phyloP scores from a whole-genome alignment of 208 protist species.

The Acanthamoeba castellanii region DNA sequence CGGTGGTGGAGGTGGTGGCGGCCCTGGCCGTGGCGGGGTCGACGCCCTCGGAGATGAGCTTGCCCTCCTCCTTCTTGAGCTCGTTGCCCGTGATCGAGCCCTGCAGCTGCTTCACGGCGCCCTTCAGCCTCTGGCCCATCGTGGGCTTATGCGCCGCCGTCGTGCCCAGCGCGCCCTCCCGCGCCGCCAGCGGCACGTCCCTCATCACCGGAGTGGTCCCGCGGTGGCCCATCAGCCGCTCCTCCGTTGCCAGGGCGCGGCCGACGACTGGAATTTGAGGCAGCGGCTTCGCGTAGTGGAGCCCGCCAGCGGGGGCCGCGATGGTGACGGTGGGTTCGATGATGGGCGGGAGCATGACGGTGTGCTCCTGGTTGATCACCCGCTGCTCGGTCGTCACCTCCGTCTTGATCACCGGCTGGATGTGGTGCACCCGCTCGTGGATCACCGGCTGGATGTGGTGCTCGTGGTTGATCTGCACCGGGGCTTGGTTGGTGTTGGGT shows the following conservation, averaged over 20 bases:
- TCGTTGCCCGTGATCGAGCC: conserved; percentile 7
- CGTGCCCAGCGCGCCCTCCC: background rate
- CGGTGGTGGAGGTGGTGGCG: background rate
- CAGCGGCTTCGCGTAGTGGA: background rate
- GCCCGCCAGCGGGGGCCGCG: no score
- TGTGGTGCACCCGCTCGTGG: conserved; percentile 35
- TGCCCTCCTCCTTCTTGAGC: conserved; percentile 56
- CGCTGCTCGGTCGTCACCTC: conserved; percentile 16
- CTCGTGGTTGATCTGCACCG: no score
- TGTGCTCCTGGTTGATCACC: background rate
- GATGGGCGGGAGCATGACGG: conserved; percentile 3
- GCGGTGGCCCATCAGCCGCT: no score
- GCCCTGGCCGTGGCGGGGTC: background rate
- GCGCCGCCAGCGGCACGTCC: background rate
- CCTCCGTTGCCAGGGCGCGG: no score
- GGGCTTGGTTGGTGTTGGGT: no score
- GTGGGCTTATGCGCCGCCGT: conserved; percentile 16
- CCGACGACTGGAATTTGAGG: background rate
- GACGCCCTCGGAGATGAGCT: conserved; percentile 57
- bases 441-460: conserved; percentile 19
- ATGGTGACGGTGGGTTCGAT: background rate
- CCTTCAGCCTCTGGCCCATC: conserved; percentile 12
- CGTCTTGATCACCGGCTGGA: background rate
- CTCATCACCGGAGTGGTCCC: no score
- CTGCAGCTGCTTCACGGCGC: conserved; percentile 22